Conservation (phyloP, 345 rosid species). For the Pistacia atlantica region DNA sequence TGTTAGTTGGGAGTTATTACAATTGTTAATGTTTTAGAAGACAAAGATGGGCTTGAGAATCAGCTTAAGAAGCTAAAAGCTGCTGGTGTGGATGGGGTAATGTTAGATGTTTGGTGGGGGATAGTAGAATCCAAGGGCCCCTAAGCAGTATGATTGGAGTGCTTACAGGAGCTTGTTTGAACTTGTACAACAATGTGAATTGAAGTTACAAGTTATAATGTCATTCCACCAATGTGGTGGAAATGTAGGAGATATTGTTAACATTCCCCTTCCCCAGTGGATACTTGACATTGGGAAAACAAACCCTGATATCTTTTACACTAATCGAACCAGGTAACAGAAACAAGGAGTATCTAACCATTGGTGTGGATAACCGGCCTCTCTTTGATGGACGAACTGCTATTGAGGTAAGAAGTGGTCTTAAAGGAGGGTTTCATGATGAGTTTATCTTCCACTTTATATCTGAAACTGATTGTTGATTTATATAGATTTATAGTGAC, state of each 20-base stretch:
- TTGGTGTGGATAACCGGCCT: constrained; percentile 68
- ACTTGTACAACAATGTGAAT: constrained; percentile 44
- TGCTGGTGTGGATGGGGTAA: constrained; percentile 76
- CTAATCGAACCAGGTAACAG: constrained; percentile 57
- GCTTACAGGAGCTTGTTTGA: constrained; percentile 72
- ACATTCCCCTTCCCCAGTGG: constrained; percentile 80
- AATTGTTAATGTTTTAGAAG: constrained; percentile 51
- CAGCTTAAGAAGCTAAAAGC: constrained; percentile 67
- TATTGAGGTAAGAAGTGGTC: constrained; percentile 43
- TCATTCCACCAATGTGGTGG: constrained; percentile 93
- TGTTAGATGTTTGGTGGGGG: constrained; percentile 94
- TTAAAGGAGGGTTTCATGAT: neutral
- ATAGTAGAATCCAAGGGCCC: constrained; percentile 65
- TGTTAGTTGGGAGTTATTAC: constrained; percentile 65
- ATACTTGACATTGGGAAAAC: constrained; percentile 53
- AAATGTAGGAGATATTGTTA: constrained; percentile 74
- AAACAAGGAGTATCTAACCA: constrained; percentile 65
- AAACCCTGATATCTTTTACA: constrained; percentile 71
- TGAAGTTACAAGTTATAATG: constrained; percentile 81
- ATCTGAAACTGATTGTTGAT: neutral
- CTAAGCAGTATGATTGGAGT: constrained; percentile 67
- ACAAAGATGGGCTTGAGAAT: constrained; percentile 37
- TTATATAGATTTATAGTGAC: constrained; percentile 67
- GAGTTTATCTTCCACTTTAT: neutral
- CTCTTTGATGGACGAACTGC: constrained; percentile 69